Evolutionary conservation across 805 yeast genomes (phyloP), one percentile per base, ranked within the genome.

Genomic region (Hagleromyces aurorensis): DNA sequence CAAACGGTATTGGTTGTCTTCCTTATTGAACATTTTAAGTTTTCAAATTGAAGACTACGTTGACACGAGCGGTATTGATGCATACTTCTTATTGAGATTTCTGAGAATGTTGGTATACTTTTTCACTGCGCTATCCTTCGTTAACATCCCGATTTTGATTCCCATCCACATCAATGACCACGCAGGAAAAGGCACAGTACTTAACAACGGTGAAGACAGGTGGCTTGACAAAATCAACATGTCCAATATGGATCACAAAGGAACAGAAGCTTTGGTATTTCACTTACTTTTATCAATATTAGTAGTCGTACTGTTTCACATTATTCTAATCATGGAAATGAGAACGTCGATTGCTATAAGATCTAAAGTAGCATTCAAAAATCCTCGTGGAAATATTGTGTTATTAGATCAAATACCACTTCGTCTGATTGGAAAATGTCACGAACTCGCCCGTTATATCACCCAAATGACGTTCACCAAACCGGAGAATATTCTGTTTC

Each of bases 61-160:
- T 16, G 29, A 36, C 11, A 32, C 14, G 6, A 29, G 24, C 37
- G 93, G 94, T 0, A 49, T 82, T 6, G 95, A 85, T 51, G 75
- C 86, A 0, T 83, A 78, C 49, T 76, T 78, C 46, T 78, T 82
- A 40, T 44, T 83, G 3, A 53, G 94, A 28, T 83, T 69, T 43
- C 46, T 84, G 25, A 52, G 61, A 27, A 56, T 77, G 4, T 45
- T 80, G 7, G 46, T 72, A 18, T 37, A 67, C 2, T 61, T 78
- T 25, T 78, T 78, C 44, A 42, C 59, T 1, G 63, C 67, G 0
- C 50, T 78, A 13, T 76, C 83, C 0, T 29, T 69, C 0, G 35
- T 78, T 7, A 70, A 74, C 32, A 55, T 80, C 16, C 69, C 83
- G 0, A 55, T 79, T 0, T 56, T 85, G 18, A 43, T 81, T 2